Evolutionary conservation across 2,329 filamentous ascomycete species (phyloP).

Genomic region (Nemania diffusa): DNA sequence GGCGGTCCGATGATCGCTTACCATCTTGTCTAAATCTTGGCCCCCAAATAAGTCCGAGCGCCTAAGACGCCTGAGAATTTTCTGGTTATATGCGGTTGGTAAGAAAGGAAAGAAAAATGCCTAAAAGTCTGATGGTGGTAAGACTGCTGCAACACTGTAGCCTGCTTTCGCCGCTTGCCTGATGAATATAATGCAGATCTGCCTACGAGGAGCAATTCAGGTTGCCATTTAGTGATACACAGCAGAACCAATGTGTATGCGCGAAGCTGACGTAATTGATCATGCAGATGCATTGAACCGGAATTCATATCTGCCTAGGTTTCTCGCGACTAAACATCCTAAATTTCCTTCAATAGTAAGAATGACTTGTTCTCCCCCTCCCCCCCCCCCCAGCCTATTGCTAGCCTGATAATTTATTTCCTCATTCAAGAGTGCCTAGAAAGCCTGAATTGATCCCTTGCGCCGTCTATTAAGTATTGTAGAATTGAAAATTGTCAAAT

Average conservation of each 20-base stretch:
- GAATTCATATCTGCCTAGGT: neutral
- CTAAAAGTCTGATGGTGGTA: too few species aligned
- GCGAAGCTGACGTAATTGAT: neutral
- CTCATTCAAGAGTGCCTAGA: too few species aligned
- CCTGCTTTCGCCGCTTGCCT: too few species aligned
- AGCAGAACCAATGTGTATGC: neutral
- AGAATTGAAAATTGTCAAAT: neutral
- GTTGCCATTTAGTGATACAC: neutral
- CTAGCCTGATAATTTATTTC: too few species aligned
- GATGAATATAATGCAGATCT: neutral
- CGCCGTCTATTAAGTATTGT: neutral
- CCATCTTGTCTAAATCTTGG: neutral
- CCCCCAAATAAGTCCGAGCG: conserved; percentile 9
- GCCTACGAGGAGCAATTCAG: neutral
- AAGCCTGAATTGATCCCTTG: too few species aligned
- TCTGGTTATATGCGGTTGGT: neutral
- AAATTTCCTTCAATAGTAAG: too few species aligned
- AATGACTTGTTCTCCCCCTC: too few species aligned
- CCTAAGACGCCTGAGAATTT: neutral
- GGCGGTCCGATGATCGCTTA: conserved; percentile 9
- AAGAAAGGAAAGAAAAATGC: neutral
- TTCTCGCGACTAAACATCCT: neutral
- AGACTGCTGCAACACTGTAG: neutral
- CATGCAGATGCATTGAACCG: conserved; percentile 2
- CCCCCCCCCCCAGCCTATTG: too few species aligned